A percentile compares a stretch with the other conserved stretches of the same genome.
Evolutionary conservation across 371 early-diverging fungal species (phyloP).

Genomic region (Mucor piriformis): DNA sequence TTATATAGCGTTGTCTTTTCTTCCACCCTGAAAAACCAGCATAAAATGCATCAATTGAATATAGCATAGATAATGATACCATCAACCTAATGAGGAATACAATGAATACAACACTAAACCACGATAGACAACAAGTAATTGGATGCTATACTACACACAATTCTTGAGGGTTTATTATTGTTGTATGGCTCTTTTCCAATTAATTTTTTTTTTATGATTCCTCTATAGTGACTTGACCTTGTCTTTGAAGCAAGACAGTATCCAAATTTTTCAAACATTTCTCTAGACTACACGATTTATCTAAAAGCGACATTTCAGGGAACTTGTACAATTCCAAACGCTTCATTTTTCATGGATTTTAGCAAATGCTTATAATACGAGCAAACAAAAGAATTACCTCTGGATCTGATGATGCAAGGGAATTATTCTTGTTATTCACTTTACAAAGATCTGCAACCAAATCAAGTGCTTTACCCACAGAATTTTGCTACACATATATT

Average conservation of each 20-base stretch:
- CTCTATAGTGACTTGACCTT: background rate
- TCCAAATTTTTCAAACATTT: slow-evolving; percentile 23
- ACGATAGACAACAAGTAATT: no score
- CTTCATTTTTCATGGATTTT: slow-evolving; percentile 2
- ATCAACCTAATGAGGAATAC: no score
- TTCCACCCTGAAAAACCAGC: no score
- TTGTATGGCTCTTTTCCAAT: no score
- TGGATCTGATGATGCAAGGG: slow-evolving; percentile 19
- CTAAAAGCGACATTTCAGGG: slow-evolving; percentile 21
- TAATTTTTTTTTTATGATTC: no score
- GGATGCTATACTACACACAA: no score
- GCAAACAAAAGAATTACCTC: no score
- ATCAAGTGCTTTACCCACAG: slow-evolving; percentile 30
- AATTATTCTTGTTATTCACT: slow-evolving; percentile 31
- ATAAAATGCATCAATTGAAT: no score
- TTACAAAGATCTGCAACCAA: slow-evolving; percentile 26
- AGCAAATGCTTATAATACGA: background rate
- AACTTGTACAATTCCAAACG: slow-evolving; percentile 27
- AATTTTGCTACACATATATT: slow-evolving; percentile 13
- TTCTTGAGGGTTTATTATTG: no score
- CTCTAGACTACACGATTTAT: slow-evolving; percentile 21
- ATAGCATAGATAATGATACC: no score
- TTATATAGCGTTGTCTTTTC: no score
- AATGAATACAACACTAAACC: no score
- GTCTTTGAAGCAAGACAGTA: slow-evolving; percentile 29